phyloP scores from a whole-genome alignment of 2,329 filamentous ascomycete genomes.

The Bipolaris gigantea region DNA sequence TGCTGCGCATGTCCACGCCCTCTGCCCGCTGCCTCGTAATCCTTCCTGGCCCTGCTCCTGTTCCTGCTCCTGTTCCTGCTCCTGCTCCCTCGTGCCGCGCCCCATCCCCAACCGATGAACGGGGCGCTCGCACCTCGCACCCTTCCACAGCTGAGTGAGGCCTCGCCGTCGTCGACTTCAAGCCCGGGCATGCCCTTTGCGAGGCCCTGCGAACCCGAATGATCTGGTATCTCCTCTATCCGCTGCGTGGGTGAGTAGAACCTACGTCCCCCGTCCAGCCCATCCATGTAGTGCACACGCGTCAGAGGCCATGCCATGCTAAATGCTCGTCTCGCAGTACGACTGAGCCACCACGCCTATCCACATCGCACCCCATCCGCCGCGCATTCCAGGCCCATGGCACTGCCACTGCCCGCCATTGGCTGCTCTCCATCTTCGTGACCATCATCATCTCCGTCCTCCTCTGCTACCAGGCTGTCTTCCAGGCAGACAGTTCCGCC shows the following conservation, averaged over 20 bases:
- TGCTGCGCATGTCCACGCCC: background rate
- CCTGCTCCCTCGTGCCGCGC: slow-evolving; percentile 5
- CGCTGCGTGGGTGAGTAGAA: slow-evolving; percentile 68
- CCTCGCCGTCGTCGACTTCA: slow-evolving; percentile 4
- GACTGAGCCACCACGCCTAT: slow-evolving; percentile 70
- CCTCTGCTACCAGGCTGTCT: slow-evolving; percentile 74
- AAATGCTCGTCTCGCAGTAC: slow-evolving; percentile 57
- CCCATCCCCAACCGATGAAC: slow-evolving; percentile 29
- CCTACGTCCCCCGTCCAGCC: background rate
- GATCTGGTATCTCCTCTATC: slow-evolving; percentile 79
- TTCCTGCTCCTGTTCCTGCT: too few relatives aligned
- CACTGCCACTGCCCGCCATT: slow-evolving; percentile 70
- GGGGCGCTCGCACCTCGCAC: slow-evolving; percentile 26
- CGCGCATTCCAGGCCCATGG: slow-evolving; percentile 69
- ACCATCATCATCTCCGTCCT: slow-evolving; percentile 72
- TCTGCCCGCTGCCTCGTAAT: background rate
- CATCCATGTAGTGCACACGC: slow-evolving; percentile 1
- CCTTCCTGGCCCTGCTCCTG: background rate
- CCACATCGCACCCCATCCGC: slow-evolving; percentile 66
- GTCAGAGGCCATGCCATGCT: slow-evolving; percentile 11
- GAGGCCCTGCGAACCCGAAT: slow-evolving; percentile 46
- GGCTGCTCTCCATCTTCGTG: slow-evolving; percentile 71
- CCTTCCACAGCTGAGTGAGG: slow-evolving; percentile 23
- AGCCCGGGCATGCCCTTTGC: slow-evolving; percentile 28
- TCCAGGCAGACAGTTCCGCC: slow-evolving; percentile 72